Evolutionary conservation across 345 rosid species (phyloP), one percentile per base, ranked within the genome.

Genomic region (Eutrema yunnanense): DNA sequence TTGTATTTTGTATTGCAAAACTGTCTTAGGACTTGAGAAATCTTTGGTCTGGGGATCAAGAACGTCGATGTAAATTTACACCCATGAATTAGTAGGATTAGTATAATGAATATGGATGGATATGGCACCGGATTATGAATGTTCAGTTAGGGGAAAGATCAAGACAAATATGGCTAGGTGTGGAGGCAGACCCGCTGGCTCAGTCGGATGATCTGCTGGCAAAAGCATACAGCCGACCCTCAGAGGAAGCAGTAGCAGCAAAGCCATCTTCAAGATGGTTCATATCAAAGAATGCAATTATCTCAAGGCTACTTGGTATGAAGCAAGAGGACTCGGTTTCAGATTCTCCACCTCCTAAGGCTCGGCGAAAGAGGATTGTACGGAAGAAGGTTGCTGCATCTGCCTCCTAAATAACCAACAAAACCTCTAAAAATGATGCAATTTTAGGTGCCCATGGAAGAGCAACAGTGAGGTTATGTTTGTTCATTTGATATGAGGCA

Each of bases 81-180:
- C 27, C 16, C 72, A 50, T 40, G 38, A 38, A 9, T 41, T 41
- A 36, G 48, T 58, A 58, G 19, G 67, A 71, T 71, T 38, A 5
- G 42, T 30, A 12, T 65, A 53, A 48, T 58, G 60, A 73, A 49
- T 41, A 57, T 73, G 67, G 10, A 49, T 66, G 73, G 32, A 36
- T 65, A 14, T 77, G 65, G 11, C 78, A 62, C 86, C 92, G 97
- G 88, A 76, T 92, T 38, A 77, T 86, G 83, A 92, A 90, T 67
- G 89, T 73, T 30, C 87, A 86, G 73, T 59, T 79, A 40, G 92
- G 96, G 46, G 97, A 95, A 65, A 75, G 81, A 53, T 81, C 92
- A 30, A 87, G 94, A 82, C 86, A 82, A 60, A 87, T 90, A 27
- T 95, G 96, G 97, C 87, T 94, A 38, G 96, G 96, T 47, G 83